Percentiles rank a stretch among this genome's conserved stretches.
Evolutionary conservation across 257 asterid genomes (phyloP).

Genomic region (Misopates orontium): DNA sequence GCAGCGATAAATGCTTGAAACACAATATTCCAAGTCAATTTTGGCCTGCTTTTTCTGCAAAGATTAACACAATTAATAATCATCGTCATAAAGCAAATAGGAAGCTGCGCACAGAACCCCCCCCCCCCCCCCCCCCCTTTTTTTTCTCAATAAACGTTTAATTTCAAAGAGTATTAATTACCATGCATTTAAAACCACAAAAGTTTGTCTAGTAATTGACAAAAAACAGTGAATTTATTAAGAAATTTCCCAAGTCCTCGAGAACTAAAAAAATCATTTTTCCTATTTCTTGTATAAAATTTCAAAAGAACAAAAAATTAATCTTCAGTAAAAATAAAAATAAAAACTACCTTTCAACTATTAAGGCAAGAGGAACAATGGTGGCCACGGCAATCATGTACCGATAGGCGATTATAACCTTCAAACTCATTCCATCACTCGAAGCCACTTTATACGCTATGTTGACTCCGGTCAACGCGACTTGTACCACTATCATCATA

Average conservation of each 20-base stretch:
- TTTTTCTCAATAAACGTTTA: no score
- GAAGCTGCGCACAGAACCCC: not conserved
- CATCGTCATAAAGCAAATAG: not conserved
- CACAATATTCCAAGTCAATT: slow-evolving; percentile 45
- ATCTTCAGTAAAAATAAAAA: not conserved
- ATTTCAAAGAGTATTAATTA: no score
- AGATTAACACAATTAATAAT: not conserved
- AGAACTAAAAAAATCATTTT: not conserved
- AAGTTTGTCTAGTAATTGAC: no score
- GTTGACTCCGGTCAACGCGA: slow-evolving; percentile 41
- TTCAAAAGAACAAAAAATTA: no score
- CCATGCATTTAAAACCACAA: not conserved
- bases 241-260: no score
- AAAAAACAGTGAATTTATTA: no score
- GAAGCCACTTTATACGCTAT: slow-evolving; percentile 57
- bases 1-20: slow-evolving; percentile 46
- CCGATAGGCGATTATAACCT: slow-evolving; percentile 62
- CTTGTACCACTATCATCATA: slow-evolving; percentile 56
- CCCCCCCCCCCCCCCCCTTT: no score
- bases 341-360: slow-evolving; percentile 46
- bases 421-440: slow-evolving; percentile 44
- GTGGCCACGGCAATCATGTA: slow-evolving; percentile 57
- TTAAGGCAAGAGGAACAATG: slow-evolving; percentile 62
- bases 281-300: not conserved
- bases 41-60: slow-evolving; percentile 56